phyloP scores from a whole-genome alignment of 768 basidiomycete species.

The Russula abietina region DNA sequence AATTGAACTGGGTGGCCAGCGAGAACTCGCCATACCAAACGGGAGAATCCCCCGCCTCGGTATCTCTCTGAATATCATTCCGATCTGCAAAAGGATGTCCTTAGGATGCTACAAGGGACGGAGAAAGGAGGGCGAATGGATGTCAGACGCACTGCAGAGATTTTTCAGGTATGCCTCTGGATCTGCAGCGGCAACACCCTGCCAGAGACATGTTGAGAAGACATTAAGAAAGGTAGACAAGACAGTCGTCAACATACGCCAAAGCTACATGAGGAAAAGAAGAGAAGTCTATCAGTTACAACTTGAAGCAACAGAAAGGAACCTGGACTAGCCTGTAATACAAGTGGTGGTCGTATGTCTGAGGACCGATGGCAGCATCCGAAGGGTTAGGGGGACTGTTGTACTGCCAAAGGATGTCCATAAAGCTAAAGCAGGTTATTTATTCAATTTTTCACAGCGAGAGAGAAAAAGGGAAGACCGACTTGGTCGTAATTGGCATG shows the following conservation, averaged over 20 bases:
- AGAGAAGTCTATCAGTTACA: not conserved
- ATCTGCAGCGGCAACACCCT: conserved; percentile 68
- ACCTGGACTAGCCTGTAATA: conserved; percentile 56
- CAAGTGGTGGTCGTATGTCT: conserved; percentile 72
- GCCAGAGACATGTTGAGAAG: conserved; percentile 9
- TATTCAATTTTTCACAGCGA: not conserved
- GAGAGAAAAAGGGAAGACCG: not conserved
- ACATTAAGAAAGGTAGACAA: not conserved
- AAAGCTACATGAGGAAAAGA: conserved; percentile 36
- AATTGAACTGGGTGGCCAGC: conserved; percentile 56
- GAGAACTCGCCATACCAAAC: conserved; percentile 58
- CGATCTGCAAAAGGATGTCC: conserved; percentile 42
- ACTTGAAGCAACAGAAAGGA: not conserved
- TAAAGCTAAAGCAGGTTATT: conserved; percentile 48
- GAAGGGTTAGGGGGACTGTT: conserved; percentile 67
- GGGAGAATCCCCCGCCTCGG: conserved; percentile 40
- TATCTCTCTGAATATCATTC: conserved; percentile 45
- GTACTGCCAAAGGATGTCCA: conserved; percentile 76
- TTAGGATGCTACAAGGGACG: not conserved
- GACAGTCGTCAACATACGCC: conserved; percentile 39
- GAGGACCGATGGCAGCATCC: conserved; percentile 60
- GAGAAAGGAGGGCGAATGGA: not conserved
- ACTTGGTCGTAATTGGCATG: conserved; percentile 17
- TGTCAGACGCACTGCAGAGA: conserved; percentile 57
- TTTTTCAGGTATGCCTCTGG: conserved; percentile 57